These are phyloP conservation scores for Pichia cabralensis DNA, from an alignment of 805 yeast species.

Conservation along the genomic window DNA sequence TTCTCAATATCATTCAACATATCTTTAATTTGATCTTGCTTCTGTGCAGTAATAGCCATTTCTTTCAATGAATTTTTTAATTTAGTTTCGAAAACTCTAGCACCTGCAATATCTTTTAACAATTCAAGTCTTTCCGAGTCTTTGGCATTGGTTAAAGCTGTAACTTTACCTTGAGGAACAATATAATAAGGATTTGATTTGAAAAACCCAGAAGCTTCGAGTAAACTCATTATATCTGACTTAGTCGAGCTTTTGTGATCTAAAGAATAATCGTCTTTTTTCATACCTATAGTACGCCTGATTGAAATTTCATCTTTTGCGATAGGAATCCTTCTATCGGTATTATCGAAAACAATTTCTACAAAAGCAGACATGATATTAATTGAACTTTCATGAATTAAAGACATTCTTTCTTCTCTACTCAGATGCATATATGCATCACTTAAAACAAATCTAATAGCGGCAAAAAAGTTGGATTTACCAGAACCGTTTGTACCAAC, in stretches of 20 bases:
- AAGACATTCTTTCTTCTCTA: conserved; percentile 75
- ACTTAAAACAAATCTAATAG: conserved; percentile 82
- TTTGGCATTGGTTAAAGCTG: conserved; percentile 80
- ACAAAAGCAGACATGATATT: conserved; percentile 90
- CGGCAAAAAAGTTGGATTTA: conserved; percentile 90
- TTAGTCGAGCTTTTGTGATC: conserved; percentile 74
- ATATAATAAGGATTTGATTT: conserved; percentile 87
- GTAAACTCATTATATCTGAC: conserved; percentile 66
- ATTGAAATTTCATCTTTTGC: conserved; percentile 60
- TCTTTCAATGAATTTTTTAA: conserved; percentile 70
- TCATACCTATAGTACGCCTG: conserved; percentile 85
- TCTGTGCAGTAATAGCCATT: conserved; percentile 62
- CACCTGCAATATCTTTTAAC: conserved; percentile 91
- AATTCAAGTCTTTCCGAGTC: conserved; percentile 71
- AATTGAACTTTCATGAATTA: conserved; percentile 85
- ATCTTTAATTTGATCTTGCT: conserved; percentile 63
- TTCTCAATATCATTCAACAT: conserved; percentile 61
- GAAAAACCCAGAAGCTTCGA: conserved; percentile 90
- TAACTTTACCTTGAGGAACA: conserved; percentile 93
- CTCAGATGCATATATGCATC: conserved; percentile 82
- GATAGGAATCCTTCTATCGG: conserved; percentile 64
- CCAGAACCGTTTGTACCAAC: conserved; percentile 97
- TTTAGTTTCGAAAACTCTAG: conserved; percentile 78
- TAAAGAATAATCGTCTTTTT: conserved; percentile 82
- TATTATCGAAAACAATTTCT: conserved; percentile 78